A percentile compares a stretch with the other conserved stretches of the same genome.
Evolutionary conservation across 352 stramenopile species (phyloP).

Genomic region (Phytophthora parvispora): DNA sequence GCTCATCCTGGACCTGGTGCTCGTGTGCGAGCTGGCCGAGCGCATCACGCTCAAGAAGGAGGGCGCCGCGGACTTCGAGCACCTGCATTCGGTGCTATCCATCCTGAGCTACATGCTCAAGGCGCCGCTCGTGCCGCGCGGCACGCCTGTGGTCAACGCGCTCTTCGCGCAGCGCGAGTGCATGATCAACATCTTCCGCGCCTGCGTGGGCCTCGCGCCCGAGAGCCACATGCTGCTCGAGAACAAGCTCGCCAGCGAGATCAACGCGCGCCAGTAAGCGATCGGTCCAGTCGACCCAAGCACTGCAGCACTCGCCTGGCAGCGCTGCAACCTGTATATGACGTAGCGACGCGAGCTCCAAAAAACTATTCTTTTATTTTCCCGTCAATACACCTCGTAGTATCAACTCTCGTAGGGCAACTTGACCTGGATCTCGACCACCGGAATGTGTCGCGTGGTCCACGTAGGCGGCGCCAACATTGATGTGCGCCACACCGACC

Average conservation of each 20-base stretch:
- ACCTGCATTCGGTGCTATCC: constrained; percentile 98
- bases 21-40: constrained; percentile 98
- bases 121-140: constrained; percentile 98
- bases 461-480: constrained; percentile 1
- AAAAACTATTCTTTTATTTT: constrained; percentile 27
- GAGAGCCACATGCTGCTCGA: constrained; percentile 99
- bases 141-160: constrained; percentile 99
- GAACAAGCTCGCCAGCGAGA: constrained; percentile 93
- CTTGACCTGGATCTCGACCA: constrained; percentile 7
- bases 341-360: constrained; percentile 5
- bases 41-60: constrained; percentile 97
- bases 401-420: background rate
- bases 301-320: background rate
- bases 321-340: constrained; percentile 9
- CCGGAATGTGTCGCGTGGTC: constrained; percentile 11
- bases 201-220: constrained; percentile 96
- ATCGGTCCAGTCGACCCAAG: constrained; percentile 4
- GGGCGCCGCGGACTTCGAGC: constrained; percentile 90
- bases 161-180: constrained; percentile 98
- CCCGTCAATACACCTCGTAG: constrained; percentile 20
- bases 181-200: constrained; percentile 99
- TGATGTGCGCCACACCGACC: background rate
- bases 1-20: constrained; percentile 98
- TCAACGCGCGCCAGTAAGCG: constrained; percentile 69
- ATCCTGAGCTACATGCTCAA: constrained; percentile 99